Conservation (phyloP, 257 asterid species). For the Coffea eugenioides region DNA sequence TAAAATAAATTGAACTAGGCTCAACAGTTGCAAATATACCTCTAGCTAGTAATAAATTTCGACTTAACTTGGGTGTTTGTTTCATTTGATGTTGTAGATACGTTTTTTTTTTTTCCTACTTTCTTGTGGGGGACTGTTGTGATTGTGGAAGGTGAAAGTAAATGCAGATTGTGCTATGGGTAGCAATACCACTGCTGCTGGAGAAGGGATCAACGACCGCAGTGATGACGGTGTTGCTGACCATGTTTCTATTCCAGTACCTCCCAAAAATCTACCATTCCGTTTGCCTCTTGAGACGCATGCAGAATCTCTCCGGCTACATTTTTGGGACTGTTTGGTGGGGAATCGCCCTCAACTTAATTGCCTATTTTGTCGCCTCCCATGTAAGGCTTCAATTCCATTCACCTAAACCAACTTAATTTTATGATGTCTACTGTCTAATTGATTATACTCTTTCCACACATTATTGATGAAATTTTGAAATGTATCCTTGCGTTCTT, state of each 20-base stretch:
- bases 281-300: constrained; percentile 67
- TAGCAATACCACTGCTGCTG: constrained; percentile 59
- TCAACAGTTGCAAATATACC: too few relatives aligned
- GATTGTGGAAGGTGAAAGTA: not conserved
- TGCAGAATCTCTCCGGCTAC: constrained; percentile 87
- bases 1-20: too few relatives aligned
- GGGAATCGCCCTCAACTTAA: constrained; percentile 97
- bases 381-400: constrained; percentile 48
- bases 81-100: too few relatives aligned
- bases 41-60: too few relatives aligned
- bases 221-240: constrained; percentile 68
- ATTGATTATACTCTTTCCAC: not conserved
- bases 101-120: not conserved
- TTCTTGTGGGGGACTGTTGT: not conserved
- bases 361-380: constrained; percentile 92
- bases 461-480: not conserved
- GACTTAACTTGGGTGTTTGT: too few relatives aligned
- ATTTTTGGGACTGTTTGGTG: constrained; percentile 96
- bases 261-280: constrained; percentile 94
- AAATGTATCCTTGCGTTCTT: not conserved
- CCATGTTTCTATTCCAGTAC: constrained; percentile 72
- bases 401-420: not conserved
- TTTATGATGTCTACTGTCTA: not conserved
- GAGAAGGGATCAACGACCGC: constrained; percentile 63
- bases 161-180: constrained; percentile 80